Base-by-base conservation (phyloP, 352 stramenopile genomes). In the Phytophthora niederhauseri region DNA sequence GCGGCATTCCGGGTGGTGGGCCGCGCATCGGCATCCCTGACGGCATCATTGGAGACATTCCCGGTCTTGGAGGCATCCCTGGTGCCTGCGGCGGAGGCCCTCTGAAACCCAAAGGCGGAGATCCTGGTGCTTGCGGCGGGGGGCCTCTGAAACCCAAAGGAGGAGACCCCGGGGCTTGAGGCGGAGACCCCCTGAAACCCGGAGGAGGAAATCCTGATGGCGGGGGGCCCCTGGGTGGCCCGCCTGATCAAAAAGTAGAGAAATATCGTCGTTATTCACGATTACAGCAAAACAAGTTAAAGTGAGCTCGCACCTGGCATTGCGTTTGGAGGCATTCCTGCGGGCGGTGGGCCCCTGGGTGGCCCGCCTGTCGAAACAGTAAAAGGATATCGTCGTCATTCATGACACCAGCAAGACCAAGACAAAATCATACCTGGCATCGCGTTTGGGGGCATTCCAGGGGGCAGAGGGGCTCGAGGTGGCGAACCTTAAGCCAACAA, bases 391-490 rank as follows among this genome's bases (percentile, higher is more conserved):
- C 9, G 36, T 46, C 14, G 38, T 46, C 38, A 46, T 46, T 46
- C 38, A 20, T 0, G 3, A 49, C 12, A 45, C 24, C 43, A 15
- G 24, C 2, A 43, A 28, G 28, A 7, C 3, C 15, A 30, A 30
- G 26, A 30, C 26, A 6, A 30, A 30, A 30, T 30, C 26, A 30
- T 59, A 75, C 62, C 68, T 56, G 57, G 41, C 17, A 70, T 64
- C 12, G 50, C 38, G 9, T 56, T 50, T 20, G 55, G 55, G 17
- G 61, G 55, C 55, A 61, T 62, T 43, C 53, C 60, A 19, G 64
- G 69, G 46, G 80, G 78, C 59, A 69, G 63, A 45, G 56, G 57
- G 34, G 66, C 66, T 12, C 80, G 72, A 4, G 81, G 80, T 59
- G 73, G 59, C 28, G 51, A 66, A 54, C 60, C 15, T 30, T 57